Evolutionary conservation across 108 stramenopile species (phyloP), one percentile per base, ranked within the genome.

Genomic region (Pseudonitzschia multistriata): DNA sequence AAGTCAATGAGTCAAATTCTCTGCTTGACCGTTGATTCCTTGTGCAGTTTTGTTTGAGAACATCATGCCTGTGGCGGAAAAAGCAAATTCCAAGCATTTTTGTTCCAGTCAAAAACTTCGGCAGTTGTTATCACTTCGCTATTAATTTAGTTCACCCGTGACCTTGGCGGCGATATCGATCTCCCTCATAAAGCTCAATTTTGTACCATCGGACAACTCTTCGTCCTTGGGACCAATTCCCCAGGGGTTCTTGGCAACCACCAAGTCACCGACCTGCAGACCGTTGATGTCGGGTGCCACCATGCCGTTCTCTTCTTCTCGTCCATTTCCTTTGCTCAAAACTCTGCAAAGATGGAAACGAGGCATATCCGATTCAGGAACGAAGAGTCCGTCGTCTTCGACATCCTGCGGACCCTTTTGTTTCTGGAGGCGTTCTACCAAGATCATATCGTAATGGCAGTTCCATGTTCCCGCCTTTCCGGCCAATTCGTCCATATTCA

Each of bases 171-270:
- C 90, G 79, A 95, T 86, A 77, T 95, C 91, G 64, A 78, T 67
- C 54, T 68, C 76, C 52, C 86, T 68, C 88, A 92, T 90, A 62
- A 86, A 95, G 73, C 85, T 86, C 31, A 92, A 73, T 74, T 95
- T 95, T 62, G 82, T 88, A n/a, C 94, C 94, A 80, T 89, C 88
- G 28, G 83, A 34, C 30, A 88, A 81, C 66, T 92, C 91, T 68
- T 95, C 94, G 68, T 95, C 94, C 54, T 92, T 95, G 37, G 94
- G 94, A 49, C 94, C 94, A 50, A 95, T 95, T 35, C 94, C 94
- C 94, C 94, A 95, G 24, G 94, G 94, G 81, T 95, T 85, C 67
- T 95, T 95, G 22, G 89, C 88, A 68, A 92, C 79, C 0, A 95
- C 82, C 7, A 89, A 49, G 74, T 89, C 90, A 13, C 94, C 94